Conservation (phyloP, 345 rosid genomes). For the Populus nigra region DNA sequence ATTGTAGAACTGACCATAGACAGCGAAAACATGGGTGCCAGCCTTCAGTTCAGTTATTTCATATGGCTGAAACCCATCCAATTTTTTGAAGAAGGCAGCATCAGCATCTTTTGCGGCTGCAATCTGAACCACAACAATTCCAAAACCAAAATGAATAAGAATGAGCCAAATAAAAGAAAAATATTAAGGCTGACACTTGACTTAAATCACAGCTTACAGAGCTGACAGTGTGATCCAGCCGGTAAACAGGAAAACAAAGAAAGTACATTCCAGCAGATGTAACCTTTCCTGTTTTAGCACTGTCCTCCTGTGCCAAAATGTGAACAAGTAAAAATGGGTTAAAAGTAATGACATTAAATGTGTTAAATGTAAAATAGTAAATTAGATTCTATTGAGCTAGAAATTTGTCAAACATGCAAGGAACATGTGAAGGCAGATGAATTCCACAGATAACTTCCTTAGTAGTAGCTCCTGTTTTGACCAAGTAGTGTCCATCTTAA, state of each 20-base stretch:
- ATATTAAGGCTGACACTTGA: neutral
- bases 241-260: conserved; percentile 92
- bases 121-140: conserved; percentile 38
- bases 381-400: too few relatives aligned
- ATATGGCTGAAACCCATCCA: conserved; percentile 96
- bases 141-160: conserved; percentile 10
- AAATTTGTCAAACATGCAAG: neutral
- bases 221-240: conserved; percentile 72
- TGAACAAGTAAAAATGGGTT: neutral
- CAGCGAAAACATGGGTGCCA: conserved; percentile 85
- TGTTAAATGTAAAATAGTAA: neutral
- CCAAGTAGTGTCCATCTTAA: neutral
- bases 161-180: conserved; percentile 13
- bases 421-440: neutral
- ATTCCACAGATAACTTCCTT: neutral
- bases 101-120: conserved; percentile 91
- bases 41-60: conserved; percentile 88
- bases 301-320: conserved; percentile 63
- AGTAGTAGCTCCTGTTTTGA: neutral
- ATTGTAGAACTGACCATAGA: conserved; percentile 66
- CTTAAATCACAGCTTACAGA: conserved; percentile 49
- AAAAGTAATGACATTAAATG: neutral
- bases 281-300: conserved; percentile 74
- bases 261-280: conserved; percentile 98
- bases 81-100: conserved; percentile 81